phyloP scores from a whole-genome alignment of 2,329 filamentous ascomycete species.

The Scytalidium lignicola region DNA sequence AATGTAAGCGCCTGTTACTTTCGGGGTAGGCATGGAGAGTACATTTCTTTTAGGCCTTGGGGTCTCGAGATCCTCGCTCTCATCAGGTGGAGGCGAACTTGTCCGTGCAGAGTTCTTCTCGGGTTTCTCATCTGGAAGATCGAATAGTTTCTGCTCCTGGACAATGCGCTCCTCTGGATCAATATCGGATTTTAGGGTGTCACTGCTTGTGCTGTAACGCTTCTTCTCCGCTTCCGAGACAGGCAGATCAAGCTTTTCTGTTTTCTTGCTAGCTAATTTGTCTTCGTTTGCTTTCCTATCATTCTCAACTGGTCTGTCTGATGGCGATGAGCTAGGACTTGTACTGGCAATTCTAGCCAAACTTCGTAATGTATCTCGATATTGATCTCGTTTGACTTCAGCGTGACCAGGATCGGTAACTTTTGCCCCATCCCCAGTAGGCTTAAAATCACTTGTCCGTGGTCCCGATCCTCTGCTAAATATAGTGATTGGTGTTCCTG shows the following conservation, averaged over 20 bases:
- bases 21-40: conserved; percentile 22
- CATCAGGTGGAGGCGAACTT: conserved; percentile 14
- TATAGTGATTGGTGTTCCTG: conserved; percentile 16
- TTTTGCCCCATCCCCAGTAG: background rate
- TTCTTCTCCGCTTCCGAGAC: conserved; percentile 8
- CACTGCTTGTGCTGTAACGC: conserved; percentile 11
- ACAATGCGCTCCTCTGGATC: conserved; percentile 22
- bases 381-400: conserved; percentile 6
- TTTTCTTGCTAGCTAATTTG: background rate
- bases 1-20: conserved; percentile 25
- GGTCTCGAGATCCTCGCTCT: conserved; percentile 17
- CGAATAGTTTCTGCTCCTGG: conserved; percentile 20
- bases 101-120: conserved; percentile 15
- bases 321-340: conserved; percentile 2
- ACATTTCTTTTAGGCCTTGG: conserved; percentile 15
- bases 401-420: background rate
- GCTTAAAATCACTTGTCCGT: background rate
- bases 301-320: background rate
- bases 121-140: conserved; percentile 20
- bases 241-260: conserved; percentile 1
- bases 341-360: conserved; percentile 11
- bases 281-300: background rate
- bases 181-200: conserved; percentile 16
- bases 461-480: conserved; percentile 9
- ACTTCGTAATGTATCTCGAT: conserved; percentile 10